These are phyloP conservation scores for Fibroporia radiculosa DNA, from an alignment of 768 basidiomycete species.

Conservation along the genomic window DNA sequence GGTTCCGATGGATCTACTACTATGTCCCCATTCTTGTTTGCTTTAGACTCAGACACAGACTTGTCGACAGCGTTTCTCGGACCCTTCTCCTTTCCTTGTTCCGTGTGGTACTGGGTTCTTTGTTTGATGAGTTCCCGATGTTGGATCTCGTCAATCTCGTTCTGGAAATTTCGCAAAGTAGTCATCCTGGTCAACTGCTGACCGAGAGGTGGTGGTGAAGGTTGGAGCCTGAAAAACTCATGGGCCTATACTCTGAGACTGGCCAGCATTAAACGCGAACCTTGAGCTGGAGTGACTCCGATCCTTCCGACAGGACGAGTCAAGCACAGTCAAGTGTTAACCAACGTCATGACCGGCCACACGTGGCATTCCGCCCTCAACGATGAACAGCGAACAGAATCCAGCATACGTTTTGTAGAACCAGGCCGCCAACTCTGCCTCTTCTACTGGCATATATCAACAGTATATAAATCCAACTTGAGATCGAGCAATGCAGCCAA, in stretches of 20 bases:
- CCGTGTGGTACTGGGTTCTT: slow-evolving; percentile 32
- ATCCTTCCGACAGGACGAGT: slow-evolving; percentile 7
- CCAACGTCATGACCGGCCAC: neutral
- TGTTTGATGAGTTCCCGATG: slow-evolving; percentile 61
- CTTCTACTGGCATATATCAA: too few species aligned
- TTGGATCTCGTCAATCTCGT: slow-evolving; percentile 72
- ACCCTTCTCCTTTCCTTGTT: slow-evolving; percentile 20
- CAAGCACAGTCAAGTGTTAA: slow-evolving; percentile 10
- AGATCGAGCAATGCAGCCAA: neutral
- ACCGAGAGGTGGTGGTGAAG: neutral
- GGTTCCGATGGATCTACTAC: slow-evolving; percentile 1
- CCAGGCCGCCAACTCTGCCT: too few species aligned
- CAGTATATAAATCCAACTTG: neutral
- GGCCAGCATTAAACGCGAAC: too few species aligned
- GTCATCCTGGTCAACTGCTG: neutral
- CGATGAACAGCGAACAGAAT: too few species aligned
- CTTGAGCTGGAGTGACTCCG: too few species aligned
- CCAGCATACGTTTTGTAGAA: too few species aligned
- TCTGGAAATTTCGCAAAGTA: slow-evolving; percentile 53
- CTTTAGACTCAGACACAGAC: slow-evolving; percentile 14
- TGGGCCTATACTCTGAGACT: too few species aligned
- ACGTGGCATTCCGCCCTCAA: neutral
- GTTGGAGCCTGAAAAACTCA: neutral
- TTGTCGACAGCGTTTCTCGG: slow-evolving; percentile 35
- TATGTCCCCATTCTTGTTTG: slow-evolving; percentile 3